phyloP scores from a whole-genome alignment of 305 asterid genomes.

The Fraxinus baroniana region DNA sequence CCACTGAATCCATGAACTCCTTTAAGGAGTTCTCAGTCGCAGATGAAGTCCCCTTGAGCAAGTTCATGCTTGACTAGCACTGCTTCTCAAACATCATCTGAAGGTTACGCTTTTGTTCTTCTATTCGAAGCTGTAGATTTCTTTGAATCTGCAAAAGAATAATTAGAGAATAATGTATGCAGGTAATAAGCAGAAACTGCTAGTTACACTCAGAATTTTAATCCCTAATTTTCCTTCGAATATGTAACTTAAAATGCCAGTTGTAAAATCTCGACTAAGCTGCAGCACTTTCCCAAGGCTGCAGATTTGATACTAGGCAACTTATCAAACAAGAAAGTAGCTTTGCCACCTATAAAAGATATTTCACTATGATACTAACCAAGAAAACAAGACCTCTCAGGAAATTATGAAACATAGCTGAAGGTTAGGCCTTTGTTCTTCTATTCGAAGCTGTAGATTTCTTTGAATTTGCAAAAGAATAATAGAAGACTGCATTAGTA shows the following conservation, averaged over 20 bases:
- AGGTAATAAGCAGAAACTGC: background rate
- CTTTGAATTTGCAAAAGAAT: too few species aligned
- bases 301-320: background rate
- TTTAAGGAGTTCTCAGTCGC: too few species aligned
- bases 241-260: background rate
- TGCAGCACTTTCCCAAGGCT: background rate
- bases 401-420: background rate
- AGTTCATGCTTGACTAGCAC: too few species aligned
- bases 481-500: background rate
- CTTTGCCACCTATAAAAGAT: background rate
- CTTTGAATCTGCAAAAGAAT: conserved; percentile 53
- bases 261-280: background rate
- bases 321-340: conserved; percentile 1
- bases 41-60: too few species aligned
- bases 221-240: background rate
- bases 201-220: background rate
- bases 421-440: too few species aligned
- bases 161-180: background rate
- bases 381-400: background rate
- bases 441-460: too few species aligned
- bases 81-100: too few species aligned
- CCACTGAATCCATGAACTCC: too few species aligned
- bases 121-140: conserved; percentile 45
- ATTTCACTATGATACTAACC: background rate
- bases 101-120: too few species aligned